Base-by-base conservation (phyloP, 176 grass and related monocot species). In the Cenchrus americanus region DNA sequence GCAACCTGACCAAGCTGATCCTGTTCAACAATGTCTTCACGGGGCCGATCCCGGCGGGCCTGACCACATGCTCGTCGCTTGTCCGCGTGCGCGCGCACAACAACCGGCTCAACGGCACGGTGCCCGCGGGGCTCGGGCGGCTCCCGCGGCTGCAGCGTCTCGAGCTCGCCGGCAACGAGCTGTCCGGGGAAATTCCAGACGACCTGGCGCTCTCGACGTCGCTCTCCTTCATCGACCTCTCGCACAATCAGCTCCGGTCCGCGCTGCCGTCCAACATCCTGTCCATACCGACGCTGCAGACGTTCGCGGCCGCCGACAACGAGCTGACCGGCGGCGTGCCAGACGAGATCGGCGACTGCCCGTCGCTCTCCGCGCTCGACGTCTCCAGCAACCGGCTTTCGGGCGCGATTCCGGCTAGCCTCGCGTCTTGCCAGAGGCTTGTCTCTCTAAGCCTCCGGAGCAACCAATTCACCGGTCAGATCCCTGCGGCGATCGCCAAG, bases 1-100 rank as follows among this genome's bases (percentile, higher is more conserved):
- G 87, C 59, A 98, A 92, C 83, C 93, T 98, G 61, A 94, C 91
- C 46, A 98, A 98, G 83, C 80, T 98, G 52, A 98, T 98, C 80
- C 65, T 98, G n/a, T 98, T 98, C 87, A 98, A 87, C 85, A 98
- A 98, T 59, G 93, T 88, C 32, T 98, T 98, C 82, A 83, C 89
- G 0, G 93, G 96, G 52, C 78, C 91, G 18, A 92, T 95, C 78
- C 96, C 93, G 3, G 44, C 77, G 62, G 76, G 85, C 27, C 83
- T 99, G 44, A 89, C 89, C 40, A 73, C 80, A n/a, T 99, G 96
- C 85, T 54, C 86, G 50, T 59, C 93, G 40, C 87, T 99, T 30
- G 91, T 99, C 52, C 93, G 93, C 21, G 86, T 94, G 51, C 82
- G 96, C n/a, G 91, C 86, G 15, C 96, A 99, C 48, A 96, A 99